phyloP scores from a whole-genome alignment of 805 yeast species.

The Hemisphaericaspora nanyangensis region DNA sequence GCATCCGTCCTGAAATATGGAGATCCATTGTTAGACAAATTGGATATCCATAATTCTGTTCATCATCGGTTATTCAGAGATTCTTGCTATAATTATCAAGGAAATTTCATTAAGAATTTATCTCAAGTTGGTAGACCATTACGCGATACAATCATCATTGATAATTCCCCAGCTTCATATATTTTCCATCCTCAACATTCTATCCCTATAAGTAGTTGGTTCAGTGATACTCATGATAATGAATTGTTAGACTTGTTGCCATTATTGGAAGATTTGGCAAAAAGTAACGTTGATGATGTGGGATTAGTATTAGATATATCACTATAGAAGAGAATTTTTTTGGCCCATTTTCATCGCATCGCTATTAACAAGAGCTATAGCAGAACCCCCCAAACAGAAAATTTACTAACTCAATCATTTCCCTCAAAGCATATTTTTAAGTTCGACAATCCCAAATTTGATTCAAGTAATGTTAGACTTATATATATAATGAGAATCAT shows the following conservation, averaged over 20 bases:
- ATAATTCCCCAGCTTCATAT: constrained; percentile 98
- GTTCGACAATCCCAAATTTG: too few relatives aligned
- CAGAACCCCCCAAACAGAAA: too few relatives aligned
- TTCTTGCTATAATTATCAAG: constrained; percentile 89
- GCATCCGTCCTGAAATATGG: constrained; percentile 96
- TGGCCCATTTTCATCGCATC: too few relatives aligned
- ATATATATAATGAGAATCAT: too few relatives aligned
- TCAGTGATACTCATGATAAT: constrained; percentile 95
- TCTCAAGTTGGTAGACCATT: constrained; percentile 94
- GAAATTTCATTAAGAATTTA: constrained; percentile 89
- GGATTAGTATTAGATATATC: constrained; percentile 80
- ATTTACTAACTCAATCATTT: too few relatives aligned
- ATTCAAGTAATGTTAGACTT: too few relatives aligned
- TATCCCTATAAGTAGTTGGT: constrained; percentile 96
- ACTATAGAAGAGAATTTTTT: too few relatives aligned
- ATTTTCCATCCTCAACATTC: constrained; percentile 98
- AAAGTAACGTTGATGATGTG: constrained; percentile 74
- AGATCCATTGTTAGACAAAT: constrained; percentile 86
- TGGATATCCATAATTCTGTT: constrained; percentile 70
- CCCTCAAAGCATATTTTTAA: too few relatives aligned
- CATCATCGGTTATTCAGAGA: constrained; percentile 95
- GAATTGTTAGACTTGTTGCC: constrained; percentile 91
- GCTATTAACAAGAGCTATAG: too few relatives aligned
- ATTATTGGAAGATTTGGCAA: constrained; percentile 78
- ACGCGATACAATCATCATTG: constrained; percentile 80